These are phyloP conservation scores for Ambrosiella xylebori DNA, from an alignment of 2,329 filamentous ascomycete genomes.

Conservation along the genomic window DNA sequence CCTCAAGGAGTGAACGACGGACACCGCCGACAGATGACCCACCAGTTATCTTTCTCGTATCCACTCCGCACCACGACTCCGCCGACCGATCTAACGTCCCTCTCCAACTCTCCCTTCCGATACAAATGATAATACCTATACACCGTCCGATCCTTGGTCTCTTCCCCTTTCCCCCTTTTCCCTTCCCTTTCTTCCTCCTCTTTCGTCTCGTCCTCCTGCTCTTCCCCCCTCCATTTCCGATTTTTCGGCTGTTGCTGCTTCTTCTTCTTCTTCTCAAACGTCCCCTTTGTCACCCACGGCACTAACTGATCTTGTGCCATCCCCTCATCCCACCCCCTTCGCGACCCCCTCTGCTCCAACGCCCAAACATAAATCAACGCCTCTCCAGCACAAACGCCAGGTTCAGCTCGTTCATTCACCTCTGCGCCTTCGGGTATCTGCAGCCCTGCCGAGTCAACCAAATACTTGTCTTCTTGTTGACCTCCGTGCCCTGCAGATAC, in stretches of 20 bases:
- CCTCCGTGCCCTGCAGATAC: not conserved
- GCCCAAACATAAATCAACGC: constrained; percentile 89
- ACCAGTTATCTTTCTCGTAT: constrained; percentile 98
- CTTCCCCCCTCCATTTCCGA: not conserved
- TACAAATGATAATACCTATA: constrained; percentile 94
- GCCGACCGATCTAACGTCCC: constrained; percentile 56
- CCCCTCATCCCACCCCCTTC: constrained; percentile 74
- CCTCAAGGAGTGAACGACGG: not conserved
- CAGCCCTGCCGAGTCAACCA: constrained; percentile 4
- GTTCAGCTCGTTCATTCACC: constrained; percentile 17
- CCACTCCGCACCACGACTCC: constrained; percentile 62
- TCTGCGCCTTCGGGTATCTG: constrained; percentile 4
- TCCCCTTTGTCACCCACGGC: constrained; percentile 62
- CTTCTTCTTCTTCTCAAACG: constrained; percentile 14
- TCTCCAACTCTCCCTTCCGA: constrained; percentile 67
- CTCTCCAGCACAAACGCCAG: constrained; percentile 28
- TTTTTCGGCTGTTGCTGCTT: not conserved
- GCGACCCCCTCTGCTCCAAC: constrained; percentile 72
- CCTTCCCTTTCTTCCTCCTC: not conserved
- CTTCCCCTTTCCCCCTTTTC: not conserved
- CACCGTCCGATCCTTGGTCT: constrained; percentile 38
- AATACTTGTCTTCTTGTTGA: not conserved
- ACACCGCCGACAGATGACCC: constrained; percentile 45
- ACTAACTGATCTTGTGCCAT: constrained; percentile 85
- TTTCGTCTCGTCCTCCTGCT: constrained; percentile 1